Evolutionary conservation across 345 rosid species (phyloP).

Genomic region (Murraya paniculata): DNA sequence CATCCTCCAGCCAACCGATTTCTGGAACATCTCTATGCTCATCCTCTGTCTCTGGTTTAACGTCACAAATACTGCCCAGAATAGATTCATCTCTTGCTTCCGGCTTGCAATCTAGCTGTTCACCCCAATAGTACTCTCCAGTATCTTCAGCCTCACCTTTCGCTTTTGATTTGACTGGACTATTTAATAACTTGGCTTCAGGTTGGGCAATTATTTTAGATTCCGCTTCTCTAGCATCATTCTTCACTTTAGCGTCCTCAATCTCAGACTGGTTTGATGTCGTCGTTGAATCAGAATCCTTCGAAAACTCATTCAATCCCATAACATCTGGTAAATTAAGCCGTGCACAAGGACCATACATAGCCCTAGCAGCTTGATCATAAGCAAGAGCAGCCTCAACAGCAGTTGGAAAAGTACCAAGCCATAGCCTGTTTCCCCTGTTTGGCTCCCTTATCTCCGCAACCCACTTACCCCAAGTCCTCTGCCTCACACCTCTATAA

Average conservation of each 20-base stretch:
- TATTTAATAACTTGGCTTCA: not conserved
- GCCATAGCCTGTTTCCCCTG: conserved; percentile 66
- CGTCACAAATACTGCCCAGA: not conserved
- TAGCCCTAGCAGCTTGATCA: conserved; percentile 70
- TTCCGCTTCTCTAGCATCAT: conserved; percentile 27
- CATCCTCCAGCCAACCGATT: conserved; percentile 24
- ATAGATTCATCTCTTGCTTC: not conserved
- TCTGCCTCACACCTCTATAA: conserved; percentile 84
- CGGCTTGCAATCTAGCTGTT: not conserved
- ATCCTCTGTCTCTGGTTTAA: not conserved
- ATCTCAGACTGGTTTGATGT: conserved; percentile 47
- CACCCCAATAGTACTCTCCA: not conserved
- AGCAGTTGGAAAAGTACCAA: conserved; percentile 73
- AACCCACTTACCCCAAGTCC: conserved; percentile 98
- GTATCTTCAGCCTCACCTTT: conserved; percentile 8
- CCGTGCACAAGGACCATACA: conserved; percentile 63
- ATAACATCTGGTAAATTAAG: conserved; percentile 46
- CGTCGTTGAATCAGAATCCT: conserved; percentile 28
- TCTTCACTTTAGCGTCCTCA: conserved; percentile 23
- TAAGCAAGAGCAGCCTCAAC: conserved; percentile 80
- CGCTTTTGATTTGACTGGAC: conserved; percentile 8
- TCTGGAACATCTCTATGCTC: conserved; percentile 10
- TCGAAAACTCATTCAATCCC: not conserved
- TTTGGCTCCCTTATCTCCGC: conserved; percentile 84
- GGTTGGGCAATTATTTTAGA: not conserved